Evolutionary conservation across 1,284 basidiomycete genomes (phyloP).

Genomic region (Ceratobasidium sp.): DNA sequence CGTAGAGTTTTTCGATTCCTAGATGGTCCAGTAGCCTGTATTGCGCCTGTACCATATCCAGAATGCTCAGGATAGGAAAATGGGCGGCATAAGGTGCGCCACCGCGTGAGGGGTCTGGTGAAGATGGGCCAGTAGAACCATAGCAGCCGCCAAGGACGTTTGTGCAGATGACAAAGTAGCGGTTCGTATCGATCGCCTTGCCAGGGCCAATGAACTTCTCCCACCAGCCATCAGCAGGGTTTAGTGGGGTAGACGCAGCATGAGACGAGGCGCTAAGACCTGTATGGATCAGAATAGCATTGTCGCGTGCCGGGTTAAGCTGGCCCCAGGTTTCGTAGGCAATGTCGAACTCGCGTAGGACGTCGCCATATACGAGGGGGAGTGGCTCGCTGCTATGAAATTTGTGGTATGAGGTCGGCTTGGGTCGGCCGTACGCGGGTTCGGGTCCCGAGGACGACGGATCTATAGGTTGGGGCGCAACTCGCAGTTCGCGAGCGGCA

Average conservation of each 20-base stretch:
- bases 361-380: slow-evolving; percentile 78
- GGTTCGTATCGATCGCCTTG: slow-evolving; percentile 92
- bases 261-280: slow-evolving; percentile 96
- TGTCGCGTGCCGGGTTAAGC: slow-evolving; percentile 82
- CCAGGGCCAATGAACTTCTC: slow-evolving; percentile 98
- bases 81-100: slow-evolving; percentile 83
- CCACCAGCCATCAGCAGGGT: slow-evolving; percentile 96
- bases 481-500: slow-evolving; percentile 70
- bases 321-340: slow-evolving; percentile 99
- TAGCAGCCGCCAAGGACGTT: slow-evolving; percentile 99
- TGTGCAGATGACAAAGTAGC: slow-evolving; percentile 91
- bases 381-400: slow-evolving; percentile 77
- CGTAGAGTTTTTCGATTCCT: slow-evolving; percentile 88
- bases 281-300: slow-evolving; percentile 97
- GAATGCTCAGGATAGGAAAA: slow-evolving; percentile 93
- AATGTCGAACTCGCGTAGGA: slow-evolving; percentile 84
- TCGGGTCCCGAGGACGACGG: slow-evolving; percentile 70
- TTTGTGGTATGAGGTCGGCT: slow-evolving; percentile 74
- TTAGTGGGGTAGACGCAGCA: slow-evolving; percentile 86
- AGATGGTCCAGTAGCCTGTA: slow-evolving; percentile 89
- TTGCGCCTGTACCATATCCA: slow-evolving; percentile 97
- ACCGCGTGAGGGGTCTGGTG: slow-evolving; percentile 71
- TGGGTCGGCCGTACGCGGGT: slow-evolving; percentile 81
- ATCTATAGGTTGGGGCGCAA: slow-evolving; percentile 49
- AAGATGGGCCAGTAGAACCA: slow-evolving; percentile 94